Evolutionary conservation across 208 protist species (phyloP).

Genomic region (Acanthamoeba healyi): DNA sequence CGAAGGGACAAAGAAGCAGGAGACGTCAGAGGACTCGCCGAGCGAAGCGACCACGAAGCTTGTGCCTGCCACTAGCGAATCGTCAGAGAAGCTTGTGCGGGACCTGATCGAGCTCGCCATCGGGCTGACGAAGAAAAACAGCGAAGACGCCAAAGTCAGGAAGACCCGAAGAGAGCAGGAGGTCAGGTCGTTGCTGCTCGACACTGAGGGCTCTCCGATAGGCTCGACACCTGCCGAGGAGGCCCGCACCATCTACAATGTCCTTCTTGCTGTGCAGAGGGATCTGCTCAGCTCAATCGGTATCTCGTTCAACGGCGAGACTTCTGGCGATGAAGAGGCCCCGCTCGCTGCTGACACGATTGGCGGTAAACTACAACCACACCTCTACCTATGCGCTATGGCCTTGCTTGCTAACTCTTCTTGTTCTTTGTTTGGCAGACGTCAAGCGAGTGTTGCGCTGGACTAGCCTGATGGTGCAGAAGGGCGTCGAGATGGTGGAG

Average conservation of each 20-base stretch:
- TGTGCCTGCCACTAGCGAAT: background rate
- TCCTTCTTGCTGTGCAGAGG: conserved; percentile 25
- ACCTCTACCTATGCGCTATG: background rate
- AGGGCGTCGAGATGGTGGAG: background rate
- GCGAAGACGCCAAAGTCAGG: conserved; percentile 36
- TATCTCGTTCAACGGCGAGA: background rate
- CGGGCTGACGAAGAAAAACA: background rate
- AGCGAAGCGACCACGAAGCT: background rate
- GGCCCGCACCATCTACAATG: conserved; percentile 49
- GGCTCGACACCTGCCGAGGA: conserved; percentile 35
- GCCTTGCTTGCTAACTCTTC: background rate
- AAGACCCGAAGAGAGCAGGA: conserved; percentile 7
- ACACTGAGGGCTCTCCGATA: background rate
- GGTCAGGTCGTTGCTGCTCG: background rate
- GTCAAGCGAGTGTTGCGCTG: conserved; percentile 37
- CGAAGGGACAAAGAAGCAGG: background rate
- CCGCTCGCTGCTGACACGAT: background rate
- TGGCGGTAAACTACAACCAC: background rate
- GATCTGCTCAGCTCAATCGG: background rate
- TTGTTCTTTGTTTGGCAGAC: background rate
- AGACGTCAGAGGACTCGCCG: background rate
- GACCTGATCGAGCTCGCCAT: background rate
- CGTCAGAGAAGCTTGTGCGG: conserved; percentile 23
- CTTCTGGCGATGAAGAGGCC: background rate
- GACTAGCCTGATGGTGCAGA: background rate